Base-by-base conservation (phyloP, 306 rosid species). In the Lotus japonicus region DNA sequence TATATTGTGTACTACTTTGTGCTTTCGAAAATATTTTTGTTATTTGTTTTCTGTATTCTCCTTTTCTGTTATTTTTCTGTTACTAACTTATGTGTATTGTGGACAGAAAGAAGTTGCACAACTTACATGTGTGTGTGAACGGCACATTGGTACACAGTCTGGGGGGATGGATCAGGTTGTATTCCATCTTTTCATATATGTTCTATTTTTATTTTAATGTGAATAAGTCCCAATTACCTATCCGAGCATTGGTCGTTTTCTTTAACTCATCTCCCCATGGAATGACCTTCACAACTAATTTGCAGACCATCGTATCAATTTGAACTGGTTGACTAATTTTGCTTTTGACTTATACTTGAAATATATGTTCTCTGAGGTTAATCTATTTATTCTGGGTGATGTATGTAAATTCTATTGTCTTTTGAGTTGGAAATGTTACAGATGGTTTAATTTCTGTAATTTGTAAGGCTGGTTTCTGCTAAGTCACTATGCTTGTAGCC, bases 121-220 rank as follows among this genome's bases (percentile, higher is more conserved):
- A 73, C 81, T 87, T 51, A 85, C 91, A 2, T 89, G 96, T 11
- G 87, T 83, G 6, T 87, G 96, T 76, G 96, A 87, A 69, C 73
- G 85, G 35, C 87, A 85, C 58, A 85, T 89, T 41, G 94, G 96
- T 33, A 89, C 91, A 21, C 92, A 83, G 64, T 85, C 92, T 36
- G 89, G 96, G 35, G 92, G 92, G 64, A 89, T 86, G 92, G 96
- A 89, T 81, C 96, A 89, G 90, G 92, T 86, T 44, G 45, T 23
- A 6, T 18, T 26, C 52, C 58, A 6, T n/a, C 48, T 0, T 71
- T 31, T 0, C 16, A 10, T 7, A 53, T 35, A 11, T 12, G 1
- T 46, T 53, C 19, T 35, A n/a, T 36, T 77, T 2, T 13, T 53
- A 23, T 54, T 49, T 60, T 63, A 13, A 19, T 49, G 61, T 7